phyloP scores from a whole-genome alignment of 768 basidiomycete genomes.

The Lactarius psammicola region DNA sequence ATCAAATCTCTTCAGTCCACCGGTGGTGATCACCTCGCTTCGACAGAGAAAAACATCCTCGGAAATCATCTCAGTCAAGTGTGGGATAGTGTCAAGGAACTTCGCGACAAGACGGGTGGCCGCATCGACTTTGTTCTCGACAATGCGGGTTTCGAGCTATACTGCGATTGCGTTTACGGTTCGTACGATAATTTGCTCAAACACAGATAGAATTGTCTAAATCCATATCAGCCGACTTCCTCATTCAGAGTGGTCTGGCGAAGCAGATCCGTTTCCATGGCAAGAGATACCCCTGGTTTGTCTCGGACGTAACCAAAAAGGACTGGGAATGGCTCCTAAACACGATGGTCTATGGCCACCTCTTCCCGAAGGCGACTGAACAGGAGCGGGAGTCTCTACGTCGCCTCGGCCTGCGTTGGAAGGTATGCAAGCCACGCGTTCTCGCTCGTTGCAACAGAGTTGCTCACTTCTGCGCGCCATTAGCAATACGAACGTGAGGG shows the following conservation, averaged over 20 bases:
- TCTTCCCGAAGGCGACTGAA: slow-evolving; percentile 83
- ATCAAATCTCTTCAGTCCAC: slow-evolving; percentile 96
- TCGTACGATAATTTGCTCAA: slow-evolving; percentile 29
- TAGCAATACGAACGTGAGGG: slow-evolving; percentile 91
- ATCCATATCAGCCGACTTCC: slow-evolving; percentile 72
- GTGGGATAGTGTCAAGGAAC: slow-evolving; percentile 71
- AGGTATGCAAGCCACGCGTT: slow-evolving; percentile 47
- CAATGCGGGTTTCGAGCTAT: slow-evolving; percentile 86
- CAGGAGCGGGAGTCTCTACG: slow-evolving; percentile 78
- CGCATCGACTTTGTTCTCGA: slow-evolving; percentile 71
- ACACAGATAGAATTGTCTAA: background rate
- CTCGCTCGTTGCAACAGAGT: background rate
- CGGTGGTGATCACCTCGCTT: slow-evolving; percentile 91
- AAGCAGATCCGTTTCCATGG: slow-evolving; percentile 90
- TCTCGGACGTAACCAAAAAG: slow-evolving; percentile 87
- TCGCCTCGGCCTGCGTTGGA: slow-evolving; percentile 83
- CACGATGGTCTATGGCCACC: slow-evolving; percentile 84
- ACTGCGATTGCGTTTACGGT: slow-evolving; percentile 87
- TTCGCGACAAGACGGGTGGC: slow-evolving; percentile 39
- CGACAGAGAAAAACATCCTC: slow-evolving; percentile 94
- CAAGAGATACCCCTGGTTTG: slow-evolving; percentile 94
- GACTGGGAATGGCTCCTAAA: slow-evolving; percentile 95
- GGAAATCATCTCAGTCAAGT: slow-evolving; percentile 75
- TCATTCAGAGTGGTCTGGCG: slow-evolving; percentile 86
- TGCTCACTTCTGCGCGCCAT: slow-evolving; percentile 17